A percentile compares a stretch with the other conserved stretches of the same genome.
Conservation (phyloP, 495 filamentous ascomycete species). For the Podospora tetraspora region DNA sequence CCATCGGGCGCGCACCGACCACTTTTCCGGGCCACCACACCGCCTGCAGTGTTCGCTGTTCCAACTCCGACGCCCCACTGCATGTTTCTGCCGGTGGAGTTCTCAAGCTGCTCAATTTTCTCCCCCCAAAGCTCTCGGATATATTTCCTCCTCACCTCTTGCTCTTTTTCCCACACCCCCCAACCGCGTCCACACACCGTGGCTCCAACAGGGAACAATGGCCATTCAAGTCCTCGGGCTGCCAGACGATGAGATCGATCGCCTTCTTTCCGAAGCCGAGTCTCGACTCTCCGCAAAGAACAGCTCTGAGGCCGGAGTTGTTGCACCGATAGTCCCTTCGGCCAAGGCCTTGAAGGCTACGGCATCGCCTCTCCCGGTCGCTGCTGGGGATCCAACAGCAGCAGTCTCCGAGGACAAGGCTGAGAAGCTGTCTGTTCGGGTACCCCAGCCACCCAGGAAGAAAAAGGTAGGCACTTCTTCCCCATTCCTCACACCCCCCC, state of each 20-base stretch:
- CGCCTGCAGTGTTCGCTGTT: conserved; percentile 2
- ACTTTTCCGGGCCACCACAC: conserved; percentile 1
- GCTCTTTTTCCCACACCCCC: not conserved
- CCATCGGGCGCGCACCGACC: conserved; percentile 4
- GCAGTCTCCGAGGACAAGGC: conserved; percentile 21
- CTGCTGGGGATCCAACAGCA: conserved; percentile 24
- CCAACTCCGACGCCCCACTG: conserved; percentile 14
- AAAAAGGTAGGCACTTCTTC: conserved; percentile 34
- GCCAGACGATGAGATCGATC: conserved; percentile 29
- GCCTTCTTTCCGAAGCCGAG: conserved; percentile 30
- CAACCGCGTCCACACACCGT: conserved; percentile 1
- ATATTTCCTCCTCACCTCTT: not conserved
- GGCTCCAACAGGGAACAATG: conserved; percentile 14
- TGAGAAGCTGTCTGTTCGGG: conserved; percentile 36
- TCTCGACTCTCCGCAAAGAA: conserved; percentile 25
- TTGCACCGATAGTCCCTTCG: conserved; percentile 7
- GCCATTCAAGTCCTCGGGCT: conserved; percentile 17
- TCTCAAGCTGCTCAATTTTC: conserved; percentile 10
- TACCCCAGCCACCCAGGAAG: conserved; percentile 36
- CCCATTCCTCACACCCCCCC: not conserved
- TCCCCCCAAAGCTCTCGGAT: conserved; percentile 4
- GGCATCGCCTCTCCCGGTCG: conserved; percentile 13
- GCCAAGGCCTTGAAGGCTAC: conserved; percentile 11
- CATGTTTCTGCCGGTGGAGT: conserved; percentile 13
- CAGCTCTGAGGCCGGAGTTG: conserved; percentile 12